These are phyloP conservation scores for Hirsutella rhossiliensis DNA, from an alignment of 2,329 filamentous ascomycete species.

Conservation along the genomic window DNA sequence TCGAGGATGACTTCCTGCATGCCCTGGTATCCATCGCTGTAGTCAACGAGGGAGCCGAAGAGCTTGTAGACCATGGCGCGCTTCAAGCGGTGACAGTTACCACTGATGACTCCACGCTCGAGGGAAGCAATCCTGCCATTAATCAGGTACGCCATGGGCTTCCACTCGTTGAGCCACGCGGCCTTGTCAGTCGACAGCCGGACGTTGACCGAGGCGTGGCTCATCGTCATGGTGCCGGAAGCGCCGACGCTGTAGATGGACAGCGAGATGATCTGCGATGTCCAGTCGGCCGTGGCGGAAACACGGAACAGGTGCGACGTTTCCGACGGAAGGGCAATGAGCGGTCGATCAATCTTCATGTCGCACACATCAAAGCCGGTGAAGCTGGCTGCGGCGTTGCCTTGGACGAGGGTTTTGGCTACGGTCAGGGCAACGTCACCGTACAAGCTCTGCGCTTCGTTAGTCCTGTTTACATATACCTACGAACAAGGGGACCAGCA, in stretches of 20 bases:
- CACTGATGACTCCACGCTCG: background rate
- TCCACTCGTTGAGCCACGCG: conserved; percentile 8
- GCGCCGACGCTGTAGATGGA: conserved; percentile 11
- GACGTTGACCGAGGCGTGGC: conserved; percentile 7
- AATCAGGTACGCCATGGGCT: conserved; percentile 39
- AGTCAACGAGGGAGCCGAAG: conserved; percentile 42
- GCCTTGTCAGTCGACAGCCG: conserved; percentile 2
- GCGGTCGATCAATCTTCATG: conserved; percentile 6
- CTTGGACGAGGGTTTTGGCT: conserved; percentile 2
- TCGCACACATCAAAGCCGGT: conserved; percentile 9
- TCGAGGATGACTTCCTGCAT: conserved; percentile 46
- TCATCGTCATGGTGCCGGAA: conserved; percentile 4
- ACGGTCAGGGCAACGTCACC: conserved; percentile 8
- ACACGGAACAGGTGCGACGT: conserved; percentile 8
- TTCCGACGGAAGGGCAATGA: background rate
- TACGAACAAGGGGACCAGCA: background rate
- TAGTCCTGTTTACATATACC: background rate
- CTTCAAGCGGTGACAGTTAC: conserved; percentile 30
- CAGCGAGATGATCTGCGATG: conserved; percentile 1
- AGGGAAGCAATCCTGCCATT: conserved; percentile 38
- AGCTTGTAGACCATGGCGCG: conserved; percentile 48
- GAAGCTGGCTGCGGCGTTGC: background rate
- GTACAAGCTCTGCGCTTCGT: conserved; percentile 3
- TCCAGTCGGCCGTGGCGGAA: conserved; percentile 2
- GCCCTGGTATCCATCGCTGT: conserved; percentile 38